phyloP scores from a whole-genome alignment of 2,329 filamentous ascomycete genomes.

The Diaporthe sp. region DNA sequence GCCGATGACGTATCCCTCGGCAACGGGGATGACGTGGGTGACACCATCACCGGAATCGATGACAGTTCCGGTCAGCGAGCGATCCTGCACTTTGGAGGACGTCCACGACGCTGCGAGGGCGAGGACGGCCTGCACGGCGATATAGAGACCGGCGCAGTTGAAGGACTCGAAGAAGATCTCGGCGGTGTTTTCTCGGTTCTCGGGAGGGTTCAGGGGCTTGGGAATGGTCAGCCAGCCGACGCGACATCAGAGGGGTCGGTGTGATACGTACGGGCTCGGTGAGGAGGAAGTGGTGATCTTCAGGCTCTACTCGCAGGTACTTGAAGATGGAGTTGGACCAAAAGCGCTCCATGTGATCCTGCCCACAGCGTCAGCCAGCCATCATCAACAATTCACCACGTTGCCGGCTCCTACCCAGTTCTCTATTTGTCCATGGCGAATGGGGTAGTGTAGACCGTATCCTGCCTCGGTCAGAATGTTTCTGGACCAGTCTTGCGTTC shows the following conservation, averaged over 20 bases:
- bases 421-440: constrained; percentile 97
- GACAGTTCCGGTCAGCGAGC: constrained; percentile 95
- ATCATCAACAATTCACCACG: not conserved
- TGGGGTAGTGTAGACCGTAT: constrained; percentile 97
- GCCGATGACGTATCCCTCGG: constrained; percentile 98
- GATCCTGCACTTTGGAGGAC: constrained; percentile 95
- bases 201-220: constrained; percentile 94
- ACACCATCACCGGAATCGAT: constrained; percentile 99
- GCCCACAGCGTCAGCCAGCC: constrained; percentile 48
- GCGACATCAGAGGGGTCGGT: not conserved
- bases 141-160: constrained; percentile 99
- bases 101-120: constrained; percentile 98
- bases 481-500: not conserved
- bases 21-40: constrained; percentile 98
- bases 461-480: constrained; percentile 62
- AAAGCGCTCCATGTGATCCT: constrained; percentile 99
- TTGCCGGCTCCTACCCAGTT: constrained; percentile 81
- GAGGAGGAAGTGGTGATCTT: constrained; percentile 98
- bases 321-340: constrained; percentile 99
- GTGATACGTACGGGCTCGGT: constrained; percentile 86
- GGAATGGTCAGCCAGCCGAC: constrained; percentile 26
- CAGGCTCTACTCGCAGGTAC: constrained; percentile 96
- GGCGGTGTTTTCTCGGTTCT: constrained; percentile 98
- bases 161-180: constrained; percentile 99
- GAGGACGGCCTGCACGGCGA: constrained; percentile 96